These are phyloP conservation scores for Juglanconis juglandina DNA, from an alignment of 2,329 filamentous ascomycete species.

Conservation along the genomic window DNA sequence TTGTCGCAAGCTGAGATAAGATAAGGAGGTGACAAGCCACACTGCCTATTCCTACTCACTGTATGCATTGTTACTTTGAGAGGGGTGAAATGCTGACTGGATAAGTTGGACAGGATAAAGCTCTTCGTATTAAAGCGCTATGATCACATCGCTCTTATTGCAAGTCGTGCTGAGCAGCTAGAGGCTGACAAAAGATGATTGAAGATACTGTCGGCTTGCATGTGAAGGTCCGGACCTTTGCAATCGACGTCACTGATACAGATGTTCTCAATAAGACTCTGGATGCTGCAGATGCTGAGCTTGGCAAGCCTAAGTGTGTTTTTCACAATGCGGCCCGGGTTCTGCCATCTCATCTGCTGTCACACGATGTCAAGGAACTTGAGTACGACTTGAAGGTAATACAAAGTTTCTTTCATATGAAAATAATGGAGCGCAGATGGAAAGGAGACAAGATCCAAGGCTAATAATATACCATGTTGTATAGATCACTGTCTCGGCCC, in stretches of 20 bases:
- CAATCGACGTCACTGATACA: slow-evolving; percentile 41
- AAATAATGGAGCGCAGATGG: too few species aligned
- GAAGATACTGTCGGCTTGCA: slow-evolving; percentile 26
- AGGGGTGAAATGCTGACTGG: too few species aligned
- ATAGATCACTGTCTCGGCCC: slow-evolving; percentile 43
- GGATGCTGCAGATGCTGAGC: slow-evolving; percentile 35
- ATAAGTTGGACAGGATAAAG: slow-evolving; percentile 21
- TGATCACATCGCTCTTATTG: slow-evolving; percentile 45
- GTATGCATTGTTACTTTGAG: too few species aligned
- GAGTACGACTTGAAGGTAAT: slow-evolving; percentile 49
- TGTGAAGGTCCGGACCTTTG: slow-evolving; percentile 39
- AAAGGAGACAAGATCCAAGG: too few species aligned
- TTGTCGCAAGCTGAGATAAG: too few species aligned
- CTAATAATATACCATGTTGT: too few species aligned
- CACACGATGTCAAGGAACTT: slow-evolving; percentile 40
- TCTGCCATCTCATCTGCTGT: slow-evolving; percentile 37
- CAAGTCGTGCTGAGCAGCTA: slow-evolving; percentile 40
- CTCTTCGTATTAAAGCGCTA: slow-evolving; percentile 42
- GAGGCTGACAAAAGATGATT: slow-evolving; percentile 38
- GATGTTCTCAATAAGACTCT: slow-evolving; percentile 35
- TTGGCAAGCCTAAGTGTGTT: slow-evolving; percentile 44
- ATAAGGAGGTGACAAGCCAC: too few species aligned
- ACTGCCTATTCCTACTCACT: too few species aligned
- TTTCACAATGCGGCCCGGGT: slow-evolving; percentile 53
- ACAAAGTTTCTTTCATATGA: too few species aligned